A percentile compares a stretch with the other conserved stretches of the same genome.
Evolutionary conservation across 129 eudicot species (phyloP).

Genomic region (Scalesia atractyloides): DNA sequence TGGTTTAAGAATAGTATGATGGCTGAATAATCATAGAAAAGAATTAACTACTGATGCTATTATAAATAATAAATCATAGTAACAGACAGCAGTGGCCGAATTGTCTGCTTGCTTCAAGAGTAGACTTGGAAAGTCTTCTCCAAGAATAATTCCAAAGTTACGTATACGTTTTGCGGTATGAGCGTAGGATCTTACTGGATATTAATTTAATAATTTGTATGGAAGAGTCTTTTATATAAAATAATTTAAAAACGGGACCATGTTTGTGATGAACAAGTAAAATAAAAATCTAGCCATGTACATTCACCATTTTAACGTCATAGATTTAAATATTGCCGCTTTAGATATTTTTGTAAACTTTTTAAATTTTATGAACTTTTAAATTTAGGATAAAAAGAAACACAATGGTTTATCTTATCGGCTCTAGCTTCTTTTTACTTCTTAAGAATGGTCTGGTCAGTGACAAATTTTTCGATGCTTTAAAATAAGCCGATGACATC

Average conservation of each 20-base stretch:
- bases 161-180: neutral
- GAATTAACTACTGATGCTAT: neutral
- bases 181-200: neutral
- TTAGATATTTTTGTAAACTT: neutral
- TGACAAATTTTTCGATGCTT: neutral
- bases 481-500: neutral
- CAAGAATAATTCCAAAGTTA: neutral
- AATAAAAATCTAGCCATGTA: neutral
- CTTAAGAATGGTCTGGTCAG: no score
- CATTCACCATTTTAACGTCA: neutral
- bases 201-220: neutral
- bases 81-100: neutral
- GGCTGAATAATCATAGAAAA: neutral
- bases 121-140: slow-evolving; percentile 18
- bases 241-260: neutral
- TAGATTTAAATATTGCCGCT: neutral
- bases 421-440: neutral
- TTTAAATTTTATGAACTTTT: no score
- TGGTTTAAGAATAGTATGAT: neutral
- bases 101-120: slow-evolving; percentile 21
- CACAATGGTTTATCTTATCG: neutral
- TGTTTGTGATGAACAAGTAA: neutral
- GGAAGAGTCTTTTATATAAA: neutral
- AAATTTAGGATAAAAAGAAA: neutral
- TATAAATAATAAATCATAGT: neutral